These are phyloP conservation scores for Balansia obtecta DNA, from an alignment of 2,329 filamentous ascomycete genomes.

Conservation along the genomic window DNA sequence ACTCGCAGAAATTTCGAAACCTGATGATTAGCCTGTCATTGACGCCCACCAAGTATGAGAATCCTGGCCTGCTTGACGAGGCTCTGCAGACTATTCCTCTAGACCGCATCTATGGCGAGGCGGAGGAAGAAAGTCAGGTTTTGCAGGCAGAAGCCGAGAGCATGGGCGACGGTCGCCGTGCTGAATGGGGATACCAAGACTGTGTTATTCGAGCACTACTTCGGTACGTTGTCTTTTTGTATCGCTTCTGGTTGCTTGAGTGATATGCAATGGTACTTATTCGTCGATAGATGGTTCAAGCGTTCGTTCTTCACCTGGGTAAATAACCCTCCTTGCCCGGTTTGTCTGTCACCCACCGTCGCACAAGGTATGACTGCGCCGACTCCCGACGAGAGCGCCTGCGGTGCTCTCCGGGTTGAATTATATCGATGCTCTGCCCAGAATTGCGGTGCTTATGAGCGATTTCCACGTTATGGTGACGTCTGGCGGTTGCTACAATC, in stretches of 20 bases:
- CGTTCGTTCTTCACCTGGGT: constrained; percentile 91
- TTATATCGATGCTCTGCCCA: constrained; percentile 74
- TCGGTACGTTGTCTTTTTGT: constrained; percentile 42
- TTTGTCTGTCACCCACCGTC: constrained; percentile 72
- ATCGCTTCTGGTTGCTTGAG: not conserved
- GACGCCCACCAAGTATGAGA: constrained; percentile 90
- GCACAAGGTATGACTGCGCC: constrained; percentile 74
- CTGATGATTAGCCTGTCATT: constrained; percentile 74
- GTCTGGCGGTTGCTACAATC: constrained; percentile 88
- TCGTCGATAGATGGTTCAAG: constrained; percentile 63
- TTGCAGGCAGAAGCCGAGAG: constrained; percentile 79
- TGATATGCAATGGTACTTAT: constrained; percentile 9
- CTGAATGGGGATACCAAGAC: constrained; percentile 95
- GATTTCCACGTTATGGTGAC: constrained; percentile 89
- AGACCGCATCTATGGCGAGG: constrained; percentile 84
- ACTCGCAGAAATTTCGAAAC: constrained; percentile 66
- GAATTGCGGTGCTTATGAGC: constrained; percentile 66
- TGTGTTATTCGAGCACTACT: constrained; percentile 84
- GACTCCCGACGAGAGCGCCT: constrained; percentile 78
- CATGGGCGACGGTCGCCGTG: constrained; percentile 64
- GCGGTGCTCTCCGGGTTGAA: constrained; percentile 78
- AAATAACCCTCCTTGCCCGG: constrained; percentile 80
- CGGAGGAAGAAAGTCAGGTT: constrained; percentile 85
- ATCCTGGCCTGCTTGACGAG: constrained; percentile 87
- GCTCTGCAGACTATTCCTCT: constrained; percentile 77